phyloP scores from a whole-genome alignment of 805 yeast species.

The Ogataea thermomethanolica region DNA sequence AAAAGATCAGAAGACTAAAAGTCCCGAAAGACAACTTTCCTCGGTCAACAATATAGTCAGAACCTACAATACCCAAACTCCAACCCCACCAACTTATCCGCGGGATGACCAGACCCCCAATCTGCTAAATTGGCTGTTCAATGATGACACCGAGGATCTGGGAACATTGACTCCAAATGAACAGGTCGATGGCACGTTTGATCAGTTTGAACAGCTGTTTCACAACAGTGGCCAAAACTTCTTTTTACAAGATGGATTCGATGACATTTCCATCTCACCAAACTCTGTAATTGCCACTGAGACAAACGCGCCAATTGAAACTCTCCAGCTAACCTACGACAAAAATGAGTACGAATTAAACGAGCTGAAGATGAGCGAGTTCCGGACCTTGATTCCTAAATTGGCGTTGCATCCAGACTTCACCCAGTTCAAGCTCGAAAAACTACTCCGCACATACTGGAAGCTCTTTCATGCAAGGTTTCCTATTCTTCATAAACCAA shows the following conservation, averaged over 20 bases:
- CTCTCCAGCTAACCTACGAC: background rate
- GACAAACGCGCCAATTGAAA: background rate
- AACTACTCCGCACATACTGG: slow-evolving; percentile 46
- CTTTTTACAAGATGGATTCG: slow-evolving; percentile 31
- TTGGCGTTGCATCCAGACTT: slow-evolving; percentile 30
- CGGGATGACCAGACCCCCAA: slow-evolving; percentile 14
- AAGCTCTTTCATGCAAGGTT: slow-evolving; percentile 55
- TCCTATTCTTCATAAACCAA: slow-evolving; percentile 56
- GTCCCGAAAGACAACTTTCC: slow-evolving; percentile 9
- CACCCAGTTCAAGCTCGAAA: slow-evolving; percentile 27
- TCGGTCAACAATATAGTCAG: slow-evolving; percentile 26
- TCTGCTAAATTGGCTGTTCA: slow-evolving; percentile 30
- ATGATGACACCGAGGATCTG: slow-evolving; percentile 16
- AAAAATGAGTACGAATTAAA: slow-evolving; percentile 16
- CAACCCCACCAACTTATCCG: background rate
- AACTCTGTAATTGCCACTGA: slow-evolving; percentile 8
- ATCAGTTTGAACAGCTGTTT: slow-evolving; percentile 26
- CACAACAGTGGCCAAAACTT: slow-evolving; percentile 28
- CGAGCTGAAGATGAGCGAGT: slow-evolving; percentile 21
- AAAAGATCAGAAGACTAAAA: background rate
- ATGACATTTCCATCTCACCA: slow-evolving; percentile 21
- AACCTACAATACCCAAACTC: slow-evolving; percentile 15
- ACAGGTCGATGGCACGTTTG: slow-evolving; percentile 7
- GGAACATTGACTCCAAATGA: background rate
- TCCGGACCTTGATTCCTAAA: slow-evolving; percentile 26